Conservation (phyloP, 129 eudicot genomes). For the Calendula officinalis region DNA sequence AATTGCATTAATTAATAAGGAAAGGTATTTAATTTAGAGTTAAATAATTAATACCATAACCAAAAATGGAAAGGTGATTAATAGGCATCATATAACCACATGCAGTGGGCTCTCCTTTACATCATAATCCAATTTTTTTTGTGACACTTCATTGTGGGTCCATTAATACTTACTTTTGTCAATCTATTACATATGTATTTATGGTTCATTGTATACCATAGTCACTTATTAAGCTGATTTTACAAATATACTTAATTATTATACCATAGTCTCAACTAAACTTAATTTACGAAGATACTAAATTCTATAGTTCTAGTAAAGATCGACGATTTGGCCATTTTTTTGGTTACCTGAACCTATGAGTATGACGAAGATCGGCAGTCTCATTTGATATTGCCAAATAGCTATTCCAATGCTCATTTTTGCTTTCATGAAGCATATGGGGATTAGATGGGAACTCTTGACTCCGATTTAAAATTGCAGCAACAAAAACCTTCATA, state of each 20-base stretch:
- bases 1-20: neutral
- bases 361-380: constrained; percentile 37
- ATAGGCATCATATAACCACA: neutral
- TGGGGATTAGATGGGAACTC: constrained; percentile 49
- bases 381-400: constrained; percentile 29
- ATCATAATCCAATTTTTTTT: neutral
- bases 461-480: constrained; percentile 59
- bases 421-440: constrained; percentile 56
- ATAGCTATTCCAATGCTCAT: constrained; percentile 24
- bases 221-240: neutral
- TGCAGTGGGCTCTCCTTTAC: neutral
- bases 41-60: neutral
- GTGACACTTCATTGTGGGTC: neutral
- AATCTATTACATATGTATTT: neutral
- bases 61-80: neutral
- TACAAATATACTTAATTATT: too few relatives aligned
- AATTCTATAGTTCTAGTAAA: neutral
- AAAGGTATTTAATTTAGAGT: neutral
- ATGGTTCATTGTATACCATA: neutral
- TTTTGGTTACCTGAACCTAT: constrained; percentile 68
- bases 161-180: neutral
- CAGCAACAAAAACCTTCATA: constrained; percentile 84
- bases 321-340: neutral
- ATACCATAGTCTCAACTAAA: neutral
- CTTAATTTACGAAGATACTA: neutral